phyloP scores from a whole-genome alignment of 2,329 filamentous ascomycete species.

The Pseudogymnoascus verrucosus region DNA sequence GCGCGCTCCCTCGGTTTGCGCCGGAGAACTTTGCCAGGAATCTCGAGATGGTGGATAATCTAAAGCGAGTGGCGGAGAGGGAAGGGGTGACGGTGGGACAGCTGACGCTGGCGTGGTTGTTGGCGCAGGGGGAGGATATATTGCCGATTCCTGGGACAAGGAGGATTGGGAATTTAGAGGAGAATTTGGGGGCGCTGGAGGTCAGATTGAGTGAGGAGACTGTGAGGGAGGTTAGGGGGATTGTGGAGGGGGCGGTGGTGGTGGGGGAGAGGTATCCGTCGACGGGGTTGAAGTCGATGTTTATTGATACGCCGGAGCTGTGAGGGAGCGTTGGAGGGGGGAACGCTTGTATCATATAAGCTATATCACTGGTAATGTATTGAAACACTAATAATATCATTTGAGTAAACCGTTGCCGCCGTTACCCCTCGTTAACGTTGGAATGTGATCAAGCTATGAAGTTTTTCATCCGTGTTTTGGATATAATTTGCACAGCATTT shows the following conservation, averaged over 20 bases:
- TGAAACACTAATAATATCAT: neutral
- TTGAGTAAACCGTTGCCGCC: neutral
- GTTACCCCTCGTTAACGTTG: neutral
- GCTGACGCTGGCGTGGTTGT: constrained; percentile 44
- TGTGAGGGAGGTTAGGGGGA: constrained; percentile 16
- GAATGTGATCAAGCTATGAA: neutral
- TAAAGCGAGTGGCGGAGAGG: constrained; percentile 38
- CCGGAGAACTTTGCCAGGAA: constrained; percentile 45
- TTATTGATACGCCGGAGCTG: neutral
- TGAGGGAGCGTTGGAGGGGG: neutral
- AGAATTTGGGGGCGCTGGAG: constrained; percentile 20
- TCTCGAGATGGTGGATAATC: constrained; percentile 36
- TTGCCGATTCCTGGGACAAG: constrained; percentile 49
- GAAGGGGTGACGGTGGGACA: constrained; percentile 43
- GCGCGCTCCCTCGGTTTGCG: constrained; percentile 36
- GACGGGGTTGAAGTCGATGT: neutral
- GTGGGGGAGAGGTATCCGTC: constrained; percentile 19
- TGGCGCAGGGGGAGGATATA: constrained; percentile 43
- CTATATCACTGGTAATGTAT: neutral
- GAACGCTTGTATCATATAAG: neutral
- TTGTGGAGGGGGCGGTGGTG: constrained; percentile 30
- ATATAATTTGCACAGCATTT: neutral
- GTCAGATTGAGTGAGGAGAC: constrained; percentile 16
- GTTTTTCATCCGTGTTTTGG: neutral
- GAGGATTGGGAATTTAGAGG: constrained; percentile 35